These are phyloP conservation scores for Fulvia fulva DNA, from an alignment of 2,329 filamentous ascomycete species.

Conservation along the genomic window DNA sequence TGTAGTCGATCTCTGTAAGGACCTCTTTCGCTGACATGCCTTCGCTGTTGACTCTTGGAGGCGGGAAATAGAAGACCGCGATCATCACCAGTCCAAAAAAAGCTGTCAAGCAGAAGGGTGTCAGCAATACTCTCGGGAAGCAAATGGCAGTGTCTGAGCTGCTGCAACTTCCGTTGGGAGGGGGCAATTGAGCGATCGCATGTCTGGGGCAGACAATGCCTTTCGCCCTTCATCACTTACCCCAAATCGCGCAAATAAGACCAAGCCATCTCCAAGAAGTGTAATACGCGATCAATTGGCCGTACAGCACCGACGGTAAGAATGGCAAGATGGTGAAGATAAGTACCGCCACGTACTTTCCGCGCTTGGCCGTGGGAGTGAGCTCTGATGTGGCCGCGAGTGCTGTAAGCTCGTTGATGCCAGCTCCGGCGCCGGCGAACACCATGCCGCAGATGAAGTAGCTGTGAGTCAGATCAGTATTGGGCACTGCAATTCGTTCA, in stretches of 20 bases:
- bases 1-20: constrained; percentile 46
- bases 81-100: constrained; percentile 50
- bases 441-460: constrained; percentile 59
- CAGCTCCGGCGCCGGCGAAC: constrained; percentile 61
- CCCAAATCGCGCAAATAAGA: constrained; percentile 51
- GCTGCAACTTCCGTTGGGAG: too few relatives aligned
- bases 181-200: too few relatives aligned
- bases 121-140: too few relatives aligned
- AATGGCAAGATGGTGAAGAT: constrained; percentile 62
- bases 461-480: neutral
- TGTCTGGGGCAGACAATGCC: too few relatives aligned
- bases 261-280: constrained; percentile 54
- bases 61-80: constrained; percentile 52
- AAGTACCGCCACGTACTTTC: constrained; percentile 58
- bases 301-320: constrained; percentile 58
- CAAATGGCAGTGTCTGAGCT: too few relatives aligned
- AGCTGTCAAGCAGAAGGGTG: too few relatives aligned
- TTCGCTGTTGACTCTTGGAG: constrained; percentile 43
- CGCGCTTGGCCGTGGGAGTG: constrained; percentile 61
- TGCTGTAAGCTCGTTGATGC: constrained; percentile 65
- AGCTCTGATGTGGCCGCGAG: constrained; percentile 65
- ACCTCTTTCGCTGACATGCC: constrained; percentile 41
- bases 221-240: too few relatives aligned
- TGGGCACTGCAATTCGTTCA: constrained; percentile 15
- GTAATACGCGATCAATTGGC: constrained; percentile 51